A percentile compares a stretch with the other conserved stretches of the same genome.
Conservation (phyloP, 345 rosid species). For the Rhodomyrtus tomentosa region DNA sequence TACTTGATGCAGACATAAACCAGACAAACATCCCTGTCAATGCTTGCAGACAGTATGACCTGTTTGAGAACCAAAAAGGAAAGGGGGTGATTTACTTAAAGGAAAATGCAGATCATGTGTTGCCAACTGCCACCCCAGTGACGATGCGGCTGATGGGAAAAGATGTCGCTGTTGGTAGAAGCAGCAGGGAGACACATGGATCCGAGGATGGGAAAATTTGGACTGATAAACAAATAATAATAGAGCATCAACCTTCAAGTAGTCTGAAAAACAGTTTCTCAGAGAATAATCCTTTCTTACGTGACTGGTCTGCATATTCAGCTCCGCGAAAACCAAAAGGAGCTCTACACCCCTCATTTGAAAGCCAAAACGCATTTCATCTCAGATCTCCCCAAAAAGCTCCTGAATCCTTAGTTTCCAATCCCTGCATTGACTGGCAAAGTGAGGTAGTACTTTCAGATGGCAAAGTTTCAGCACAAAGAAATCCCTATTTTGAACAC, state of each 20-base stretch:
- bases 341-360: conserved; percentile 5
- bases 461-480: not conserved
- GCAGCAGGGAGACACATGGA: conserved; percentile 15
- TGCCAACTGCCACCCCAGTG: conserved; percentile 17
- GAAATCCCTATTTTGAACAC: conserved; percentile 3
- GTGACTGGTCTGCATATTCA: conserved; percentile 12
- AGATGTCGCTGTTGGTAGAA: conserved; percentile 43
- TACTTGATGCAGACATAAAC: conserved; percentile 17
- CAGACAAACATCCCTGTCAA: conserved; percentile 7
- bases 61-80: conserved; percentile 7
- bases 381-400: conserved; percentile 1
- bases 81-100: conserved; percentile 1
- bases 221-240: conserved; percentile 31
- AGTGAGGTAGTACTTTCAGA: conserved; percentile 10
- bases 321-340: conserved; percentile 14
- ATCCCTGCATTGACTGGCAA: conserved; percentile 20
- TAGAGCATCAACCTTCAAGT: conserved; percentile 10
- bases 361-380: conserved; percentile 4
- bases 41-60: conserved; percentile 6
- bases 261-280: not conserved
- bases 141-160: conserved; percentile 72
- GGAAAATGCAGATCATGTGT: conserved; percentile 11
- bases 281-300: conserved; percentile 5
- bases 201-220: conserved; percentile 23
- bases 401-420: conserved; percentile 14